These are phyloP conservation scores for Aspergillus flavus DNA, from an alignment of 2,329 filamentous ascomycete species.

Conservation along the genomic window DNA sequence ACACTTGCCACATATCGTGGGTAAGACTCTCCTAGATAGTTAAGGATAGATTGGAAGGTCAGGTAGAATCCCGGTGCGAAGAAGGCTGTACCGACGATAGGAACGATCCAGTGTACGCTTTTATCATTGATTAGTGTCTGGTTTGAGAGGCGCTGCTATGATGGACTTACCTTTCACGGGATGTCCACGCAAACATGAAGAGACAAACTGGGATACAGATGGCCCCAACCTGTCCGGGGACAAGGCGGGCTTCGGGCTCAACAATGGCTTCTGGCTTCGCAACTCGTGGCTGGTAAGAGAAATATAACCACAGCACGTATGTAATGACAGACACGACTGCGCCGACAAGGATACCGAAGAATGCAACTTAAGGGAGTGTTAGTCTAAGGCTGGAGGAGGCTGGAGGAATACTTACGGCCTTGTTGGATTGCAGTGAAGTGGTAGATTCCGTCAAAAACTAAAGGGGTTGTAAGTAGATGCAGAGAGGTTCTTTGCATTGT, in stretches of 20 bases:
- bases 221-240: constrained; percentile 18
- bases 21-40: constrained; percentile 35
- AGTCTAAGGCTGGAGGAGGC: too few species aligned
- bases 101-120: constrained; percentile 47
- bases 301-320: constrained; percentile 17
- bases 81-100: constrained; percentile 52
- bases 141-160: constrained; percentile 10
- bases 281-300: constrained; percentile 14
- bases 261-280: not conserved
- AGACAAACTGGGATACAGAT: constrained; percentile 18
- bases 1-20: constrained; percentile 42
- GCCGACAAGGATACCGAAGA: constrained; percentile 18
- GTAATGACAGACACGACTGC: constrained; percentile 9
- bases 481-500: not conserved
- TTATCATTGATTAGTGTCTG: constrained; percentile 34
- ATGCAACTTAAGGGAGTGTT: constrained; percentile 7
- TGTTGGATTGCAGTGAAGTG: constrained; percentile 13
- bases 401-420: constrained; percentile 2
- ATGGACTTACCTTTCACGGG: constrained; percentile 11
- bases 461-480: not conserved
- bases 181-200: constrained; percentile 23
- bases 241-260: constrained; percentile 17
- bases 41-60: constrained; percentile 24
- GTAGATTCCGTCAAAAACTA: constrained; percentile 18
- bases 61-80: constrained; percentile 40